Base-by-base conservation (phyloP, 495 filamentous ascomycete genomes). In the Aspergillus indologenus region DNA sequence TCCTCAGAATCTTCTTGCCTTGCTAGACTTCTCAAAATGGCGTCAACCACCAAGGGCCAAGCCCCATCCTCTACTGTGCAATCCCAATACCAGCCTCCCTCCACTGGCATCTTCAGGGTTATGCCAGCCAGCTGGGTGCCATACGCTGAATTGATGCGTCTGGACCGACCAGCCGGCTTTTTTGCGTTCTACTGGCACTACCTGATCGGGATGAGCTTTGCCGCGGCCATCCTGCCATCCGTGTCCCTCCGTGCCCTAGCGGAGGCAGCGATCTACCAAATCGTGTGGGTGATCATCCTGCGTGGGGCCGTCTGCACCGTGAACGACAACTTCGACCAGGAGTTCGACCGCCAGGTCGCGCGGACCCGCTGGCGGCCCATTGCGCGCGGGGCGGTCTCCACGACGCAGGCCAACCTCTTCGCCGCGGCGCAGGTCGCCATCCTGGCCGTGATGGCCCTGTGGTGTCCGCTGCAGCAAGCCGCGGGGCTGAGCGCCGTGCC, bases 241-340 rank as follows among this genome's bases (percentile, higher is more conserved):
- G 18, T 14, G 40, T 17, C 3, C 15, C 11, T 26, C 45, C 31
- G 12, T 65, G 14, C 15, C 52, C 3, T 31, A 40, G 1, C 42
- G 18, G 19, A 17, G n/a, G 45, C 22, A 18, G 48, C 0, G 44
- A 29, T 14, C 50, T 68, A 20, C 51, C 34, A 11, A 2, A 15
- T 48, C 17, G 6, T 59, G 1, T 29, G 51, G 43, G 56, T 40
- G 7, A 46, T 61, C n/a, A 40, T 61, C 6, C 24, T 67, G 4
- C 59, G 65, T 14, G 18, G 55, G 17, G 59, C 56, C 1, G 62
- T 51, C 6, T 67, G 66, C 29, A 51, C 61, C 9, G 78, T 75
- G 75, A 77, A 81, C 57, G 77, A 79, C 55, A 75, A 53, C 22
- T 31, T 74, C 12, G 78, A 81, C 61, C 61, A 60, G 14, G 67